Evolutionary conservation across 2,329 filamentous ascomycete species (phyloP), one percentile per base, ranked within the genome.

Genomic region (Penicillium sp.): DNA sequence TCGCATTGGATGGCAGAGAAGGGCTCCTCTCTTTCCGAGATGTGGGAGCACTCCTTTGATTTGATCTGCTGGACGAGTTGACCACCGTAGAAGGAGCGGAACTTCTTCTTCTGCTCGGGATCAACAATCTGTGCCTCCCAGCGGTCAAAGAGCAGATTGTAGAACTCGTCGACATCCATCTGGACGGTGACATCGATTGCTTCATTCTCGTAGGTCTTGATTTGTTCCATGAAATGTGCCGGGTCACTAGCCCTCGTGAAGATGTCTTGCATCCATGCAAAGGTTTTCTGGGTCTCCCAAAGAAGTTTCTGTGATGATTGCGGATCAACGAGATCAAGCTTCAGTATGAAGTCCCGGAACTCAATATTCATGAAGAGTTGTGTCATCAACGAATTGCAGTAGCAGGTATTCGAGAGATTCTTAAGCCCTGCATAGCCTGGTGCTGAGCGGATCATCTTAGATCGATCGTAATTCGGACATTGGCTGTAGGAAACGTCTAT

Each of bases 101-200:
- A 85, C 18, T 70, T 72, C 53, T 80, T 82, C 67, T 87, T 95
- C 27, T 82, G 80, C n/a, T 82, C 77, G 1, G 75, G 69, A 8
- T 79, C 77, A 14, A 78, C 68, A 54, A 97, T 81, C 60, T 95
- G 88, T 7, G 81, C 80, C 64, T 98, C 94, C 80, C 89, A 89
- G 22, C 89, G 81, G 66, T 95, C 89, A 59, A 97, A 93, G 0
- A 98, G 77, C 4, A 95, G 77, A 60, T 93, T 95, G 72, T 94
- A 97, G 65, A 97, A 98, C 65, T 96, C 90, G 58, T 97, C 93
- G 4, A 96, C 93, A 64, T 98, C 93, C 88, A 98, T 97, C 67
- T 98, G 93, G 49, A 87, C 82, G 46, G 84, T 82, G 22, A 94
- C 84, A 66, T 97, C 89, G 52, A 98, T 94, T 13, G 80, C 77